A percentile compares a stretch with the other conserved stretches of the same genome.
These are phyloP conservation scores for Suaeda aralocaspica DNA, from an alignment of 148 eudicot species.

Conservation along the genomic window DNA sequence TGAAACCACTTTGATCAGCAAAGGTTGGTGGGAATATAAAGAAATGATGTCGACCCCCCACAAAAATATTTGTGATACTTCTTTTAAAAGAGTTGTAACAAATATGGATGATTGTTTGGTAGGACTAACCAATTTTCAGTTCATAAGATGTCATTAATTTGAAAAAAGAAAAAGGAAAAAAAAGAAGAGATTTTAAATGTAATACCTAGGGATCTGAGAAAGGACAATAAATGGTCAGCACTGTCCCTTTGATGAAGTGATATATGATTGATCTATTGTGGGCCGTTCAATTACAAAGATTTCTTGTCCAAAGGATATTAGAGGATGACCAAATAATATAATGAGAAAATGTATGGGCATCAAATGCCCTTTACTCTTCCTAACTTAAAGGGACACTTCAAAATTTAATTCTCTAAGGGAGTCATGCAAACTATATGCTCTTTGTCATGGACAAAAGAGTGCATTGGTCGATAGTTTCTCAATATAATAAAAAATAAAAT, in stretches of 20 bases:
- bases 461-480: background rate
- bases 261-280: conserved; percentile 21
- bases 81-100: conserved; percentile 4
- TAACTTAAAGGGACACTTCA: background rate
- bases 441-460: background rate
- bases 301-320: conserved; percentile 20
- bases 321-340: background rate
- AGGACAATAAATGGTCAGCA: conserved; percentile 15
- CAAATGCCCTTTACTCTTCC: background rate
- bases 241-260: background rate
- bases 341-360: conserved; percentile 2
- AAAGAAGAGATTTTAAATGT: no score
- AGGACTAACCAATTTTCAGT: conserved; percentile 15
- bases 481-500: no score
- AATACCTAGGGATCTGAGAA: background rate
- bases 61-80: conserved; percentile 13
- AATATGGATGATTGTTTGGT: conserved; percentile 17
- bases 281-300: conserved; percentile 14
- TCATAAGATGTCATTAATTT: conserved; percentile 3
- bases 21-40: conserved; percentile 30
- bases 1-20: conserved; percentile 27
- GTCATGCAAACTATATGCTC: background rate
- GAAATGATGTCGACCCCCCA: conserved; percentile 26
- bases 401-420: background rate
- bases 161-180: no score